Evolutionary conservation across 2,329 filamentous ascomycete species (phyloP).

Genomic region (Diplocarpon mali): DNA sequence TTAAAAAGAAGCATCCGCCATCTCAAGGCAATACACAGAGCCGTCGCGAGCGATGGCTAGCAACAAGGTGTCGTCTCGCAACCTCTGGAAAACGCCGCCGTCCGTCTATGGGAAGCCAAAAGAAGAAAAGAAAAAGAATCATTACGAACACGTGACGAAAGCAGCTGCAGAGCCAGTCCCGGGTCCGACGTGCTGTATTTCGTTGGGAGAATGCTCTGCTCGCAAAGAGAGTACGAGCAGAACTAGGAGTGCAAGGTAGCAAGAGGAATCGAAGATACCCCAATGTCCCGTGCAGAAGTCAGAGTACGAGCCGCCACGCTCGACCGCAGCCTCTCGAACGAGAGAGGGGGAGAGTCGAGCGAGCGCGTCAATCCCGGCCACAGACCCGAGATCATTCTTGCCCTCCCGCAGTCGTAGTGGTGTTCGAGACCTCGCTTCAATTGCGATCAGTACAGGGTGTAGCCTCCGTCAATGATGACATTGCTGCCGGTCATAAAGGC

Average conservation of each 20-base stretch:
- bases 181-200: not conserved
- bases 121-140: too few species aligned
- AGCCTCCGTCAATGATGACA: constrained; percentile 30
- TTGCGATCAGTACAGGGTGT: constrained; percentile 23
- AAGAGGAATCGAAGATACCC: not conserved
- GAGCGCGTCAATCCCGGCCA: too few species aligned
- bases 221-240: too few species aligned
- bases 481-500: constrained; percentile 71
- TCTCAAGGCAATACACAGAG: not conserved
- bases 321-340: not conserved
- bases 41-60: not conserved
- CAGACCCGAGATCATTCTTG: not conserved
- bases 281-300: constrained; percentile 1
- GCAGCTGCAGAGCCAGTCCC: not conserved
- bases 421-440: not conserved
- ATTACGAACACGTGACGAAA: not conserved
- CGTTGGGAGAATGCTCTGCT: too few species aligned
- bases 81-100: constrained; percentile 4
- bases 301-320: constrained; percentile 1
- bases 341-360: too few species aligned
- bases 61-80: constrained; percentile 1
- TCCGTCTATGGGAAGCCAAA: not conserved
- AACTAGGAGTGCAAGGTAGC: too few species aligned
- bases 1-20: constrained; percentile 1
- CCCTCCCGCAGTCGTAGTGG: constrained; percentile 1